Evolutionary conservation across 371 early-diverging fungal genomes (phyloP), one percentile per base, ranked within the genome.

Genomic region (Basidiobolus meristosporus): DNA sequence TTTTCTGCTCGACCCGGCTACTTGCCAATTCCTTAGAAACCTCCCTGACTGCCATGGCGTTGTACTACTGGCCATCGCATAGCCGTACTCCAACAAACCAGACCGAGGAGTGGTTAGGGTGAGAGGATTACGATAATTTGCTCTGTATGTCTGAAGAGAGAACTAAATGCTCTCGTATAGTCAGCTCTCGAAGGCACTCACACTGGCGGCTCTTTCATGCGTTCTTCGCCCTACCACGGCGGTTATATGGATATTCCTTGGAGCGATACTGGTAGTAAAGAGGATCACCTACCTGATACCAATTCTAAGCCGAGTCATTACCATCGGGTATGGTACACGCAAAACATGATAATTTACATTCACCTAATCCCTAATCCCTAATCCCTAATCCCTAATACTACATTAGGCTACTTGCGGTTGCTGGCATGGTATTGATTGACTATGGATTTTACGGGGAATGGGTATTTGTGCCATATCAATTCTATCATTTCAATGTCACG

Each of bases 171-270:
- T 6, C 18, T 33, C 29, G 7, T 19, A 3, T 33, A 59, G 66
- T 15, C 32, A 50, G 7, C 57, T 71, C 40, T 53, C 53, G 2
- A 39, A 62, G 0, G 53, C 82, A 0, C 56, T 91, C 11, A 32
- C 49, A 1, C 60, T 78, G 41, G 90, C 89, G 1, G 73, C 74
- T 0, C 35, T 78, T 12, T 70, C 81, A 0, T 88, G 88, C 48
- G 54, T 90, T 16, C 54, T 88, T 39, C 66, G 91, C 18, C 90
- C 91, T 1, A 89, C 93, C 2, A 81, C 76, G 43, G 85, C 66
- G 7, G 52, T 84, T 9, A 45, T 86, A 10, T 92, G 92, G 92
- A 31, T 76, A 0, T 78, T 69, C 41, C 50, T 83, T 10, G 86
- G 82, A 2, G 10, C 56, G 1, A 51, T 63, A 1, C 47, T 79